A percentile compares a stretch with the other conserved stretches of the same genome.
These are phyloP conservation scores for Cutaneotrichosporon arboriforme DNA, from an alignment of 1,284 basidiomycete genomes.

Conservation along the genomic window DNA sequence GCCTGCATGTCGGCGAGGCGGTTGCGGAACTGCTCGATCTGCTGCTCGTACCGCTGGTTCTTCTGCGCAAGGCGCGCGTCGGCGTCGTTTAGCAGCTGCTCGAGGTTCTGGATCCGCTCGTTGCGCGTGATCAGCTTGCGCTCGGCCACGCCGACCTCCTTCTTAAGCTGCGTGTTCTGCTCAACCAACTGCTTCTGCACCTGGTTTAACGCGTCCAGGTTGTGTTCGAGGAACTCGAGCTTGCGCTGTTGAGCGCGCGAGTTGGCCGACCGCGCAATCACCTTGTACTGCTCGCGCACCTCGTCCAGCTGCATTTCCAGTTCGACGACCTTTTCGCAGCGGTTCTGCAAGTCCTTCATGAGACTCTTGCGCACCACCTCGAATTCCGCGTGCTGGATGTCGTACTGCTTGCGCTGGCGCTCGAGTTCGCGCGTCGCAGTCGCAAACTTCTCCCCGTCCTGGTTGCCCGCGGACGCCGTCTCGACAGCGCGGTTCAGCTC, in stretches of 20 bases:
- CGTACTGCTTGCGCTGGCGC: slow-evolving; percentile 91
- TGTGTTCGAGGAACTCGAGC: slow-evolving; percentile 97
- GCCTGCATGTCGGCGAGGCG: slow-evolving; percentile 80
- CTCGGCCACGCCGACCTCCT: slow-evolving; percentile 94
- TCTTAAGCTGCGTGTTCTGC: slow-evolving; percentile 96
- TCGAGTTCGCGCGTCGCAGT: slow-evolving; percentile 97
- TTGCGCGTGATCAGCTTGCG: slow-evolving; percentile 92
- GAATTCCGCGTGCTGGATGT: slow-evolving; percentile 94
- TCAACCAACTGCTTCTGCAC: slow-evolving; percentile 99
- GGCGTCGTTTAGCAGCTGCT: slow-evolving; percentile 84
- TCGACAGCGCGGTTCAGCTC: slow-evolving; percentile 97
- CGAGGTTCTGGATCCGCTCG: slow-evolving; percentile 94
- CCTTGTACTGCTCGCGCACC: slow-evolving; percentile 98
- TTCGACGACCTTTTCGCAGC: slow-evolving; percentile 99
- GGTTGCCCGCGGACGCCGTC: slow-evolving; percentile 90
- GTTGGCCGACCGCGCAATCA: slow-evolving; percentile 95
- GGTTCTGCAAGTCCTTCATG: slow-evolving; percentile 97
- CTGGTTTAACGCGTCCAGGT: slow-evolving; percentile 88
- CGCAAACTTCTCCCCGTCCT: slow-evolving; percentile 91
- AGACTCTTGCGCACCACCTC: slow-evolving; percentile 98
- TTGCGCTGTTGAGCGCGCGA: slow-evolving; percentile 98
- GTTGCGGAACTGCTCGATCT: slow-evolving; percentile 85
- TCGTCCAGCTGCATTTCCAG: slow-evolving; percentile 98
- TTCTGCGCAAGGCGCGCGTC: slow-evolving; percentile 84
- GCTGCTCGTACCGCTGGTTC: slow-evolving; percentile 92